Conservation (phyloP, 1,284 basidiomycete genomes). For the Cryptococcus deneoformans region DNA sequence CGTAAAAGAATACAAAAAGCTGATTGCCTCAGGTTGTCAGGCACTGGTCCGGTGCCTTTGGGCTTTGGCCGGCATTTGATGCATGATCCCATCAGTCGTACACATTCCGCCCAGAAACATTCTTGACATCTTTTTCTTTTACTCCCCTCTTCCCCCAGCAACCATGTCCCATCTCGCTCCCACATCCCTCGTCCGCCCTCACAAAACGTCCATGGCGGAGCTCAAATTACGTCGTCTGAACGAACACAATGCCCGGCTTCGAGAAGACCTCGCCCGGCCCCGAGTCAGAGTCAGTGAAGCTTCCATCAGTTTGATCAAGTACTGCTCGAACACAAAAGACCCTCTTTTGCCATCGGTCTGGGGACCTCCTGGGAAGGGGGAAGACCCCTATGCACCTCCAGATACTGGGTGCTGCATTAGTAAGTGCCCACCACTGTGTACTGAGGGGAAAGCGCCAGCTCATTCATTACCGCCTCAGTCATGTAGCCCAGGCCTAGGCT, state of each 20-base stretch:
- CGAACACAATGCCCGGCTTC: slow-evolving; percentile 88
- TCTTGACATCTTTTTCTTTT: background rate
- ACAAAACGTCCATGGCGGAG: slow-evolving; percentile 73
- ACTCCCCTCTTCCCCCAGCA: background rate
- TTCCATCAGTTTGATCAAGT: slow-evolving; percentile 72
- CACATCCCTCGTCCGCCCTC: slow-evolving; percentile 25
- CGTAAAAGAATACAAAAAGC: too few relatives aligned
- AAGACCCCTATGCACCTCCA: slow-evolving; percentile 50
- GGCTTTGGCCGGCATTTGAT: background rate
- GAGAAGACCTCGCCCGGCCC: slow-evolving; percentile 84
- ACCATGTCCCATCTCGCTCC: background rate
- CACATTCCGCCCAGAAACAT: background rate
- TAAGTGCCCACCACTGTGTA: slow-evolving; percentile 15
- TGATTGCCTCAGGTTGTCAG: background rate
- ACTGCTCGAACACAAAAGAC: slow-evolving; percentile 86
- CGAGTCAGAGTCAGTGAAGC: slow-evolving; percentile 88
- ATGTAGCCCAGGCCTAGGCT: background rate
- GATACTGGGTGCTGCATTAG: slow-evolving; percentile 36
- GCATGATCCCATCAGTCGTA: background rate
- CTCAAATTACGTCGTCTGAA: slow-evolving; percentile 88
- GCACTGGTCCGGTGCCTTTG: background rate
- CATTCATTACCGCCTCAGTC: background rate
- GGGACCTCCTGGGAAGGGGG: slow-evolving; percentile 84
- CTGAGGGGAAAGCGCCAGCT: background rate
- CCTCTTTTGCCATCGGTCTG: slow-evolving; percentile 85